Conservation (phyloP, 306 rosid species). For the Fagus crenata region DNA sequence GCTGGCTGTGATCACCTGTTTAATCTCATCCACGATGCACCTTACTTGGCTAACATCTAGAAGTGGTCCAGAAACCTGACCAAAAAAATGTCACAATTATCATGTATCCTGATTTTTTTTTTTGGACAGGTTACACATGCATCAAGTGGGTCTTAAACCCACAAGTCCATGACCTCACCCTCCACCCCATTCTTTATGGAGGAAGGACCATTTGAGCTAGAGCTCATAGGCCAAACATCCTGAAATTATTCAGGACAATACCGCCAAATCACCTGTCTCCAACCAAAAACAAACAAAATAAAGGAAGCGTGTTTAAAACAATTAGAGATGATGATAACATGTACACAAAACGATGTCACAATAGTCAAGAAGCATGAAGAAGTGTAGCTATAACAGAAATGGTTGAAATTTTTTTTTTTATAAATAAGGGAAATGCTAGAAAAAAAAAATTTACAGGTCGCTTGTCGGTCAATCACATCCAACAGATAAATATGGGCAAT, state of each 20-base stretch:
- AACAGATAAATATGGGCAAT: not conserved
- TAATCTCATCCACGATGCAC: slow-evolving; percentile 88
- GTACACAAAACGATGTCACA: not conserved
- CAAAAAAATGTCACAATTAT: slow-evolving; percentile 20
- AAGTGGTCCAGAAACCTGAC: slow-evolving; percentile 72
- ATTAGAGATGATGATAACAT: not conserved
- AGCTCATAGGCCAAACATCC: too few species aligned
- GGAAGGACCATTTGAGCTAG: too few species aligned
- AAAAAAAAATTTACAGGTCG: not conserved
- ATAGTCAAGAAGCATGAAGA: not conserved
- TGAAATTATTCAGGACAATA: not conserved
- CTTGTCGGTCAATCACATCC: not conserved
- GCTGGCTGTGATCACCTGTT: slow-evolving; percentile 86
- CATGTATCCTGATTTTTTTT: not conserved
- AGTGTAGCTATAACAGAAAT: not conserved
- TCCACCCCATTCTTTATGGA: too few species aligned
- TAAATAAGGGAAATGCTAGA: not conserved
- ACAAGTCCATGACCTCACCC: too few species aligned
- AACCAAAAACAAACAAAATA: not conserved
- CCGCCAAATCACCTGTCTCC: not conserved
- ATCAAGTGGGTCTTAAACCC: too few species aligned
- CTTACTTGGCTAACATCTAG: slow-evolving; percentile 85
- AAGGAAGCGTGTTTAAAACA: not conserved
- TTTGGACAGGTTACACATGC: too few species aligned
- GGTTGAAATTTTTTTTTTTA: too few species aligned